Base-by-base conservation (phyloP, 305 asterid species). In the Plantago rigida region DNA sequence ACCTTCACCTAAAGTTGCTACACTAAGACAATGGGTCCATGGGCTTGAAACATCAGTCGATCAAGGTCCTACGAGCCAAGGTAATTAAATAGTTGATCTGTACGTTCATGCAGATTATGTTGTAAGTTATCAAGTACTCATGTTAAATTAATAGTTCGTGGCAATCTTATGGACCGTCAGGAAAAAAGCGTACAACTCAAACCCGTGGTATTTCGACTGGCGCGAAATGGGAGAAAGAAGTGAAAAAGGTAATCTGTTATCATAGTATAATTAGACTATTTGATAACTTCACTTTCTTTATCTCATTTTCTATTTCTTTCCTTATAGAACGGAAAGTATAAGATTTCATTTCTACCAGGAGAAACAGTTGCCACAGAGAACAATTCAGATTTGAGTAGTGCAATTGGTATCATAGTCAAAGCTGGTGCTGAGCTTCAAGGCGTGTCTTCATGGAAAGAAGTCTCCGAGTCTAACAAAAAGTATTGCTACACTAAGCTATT, bases 381-480 rank as follows among this genome's bases (percentile, higher is more conserved):
- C 31, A 51, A 51, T 22, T 14, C 7, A 17, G 36, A 51, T 17
- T 51, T 51, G 56, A 51, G 22, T 26, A 9, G 31, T 51, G 56
- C 56, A 51, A 51, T 51, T 56, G 61, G 62, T 15, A 5, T 58
- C 13, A 58, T 58, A 36, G 47, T 58, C 24, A 58, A 19, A 58
- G 10, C 14, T 9, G 4, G 42, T 58, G 62, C 39, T 48, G 66
- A 61, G 22, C 51, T 61, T 48, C 13, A 61, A 14, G 57, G 57
- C 29, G 57, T 13, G 48, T 58, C 48, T 8, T 2, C 15, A 0
- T 61, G 65, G 65, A 41, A 15, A 47, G 42, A 60, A 26, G 65
- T 60, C 47, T 47, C 56, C 28, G 65, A 60, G 5, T 14, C 13
- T 47, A 60, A 61, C 14, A 61, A 61, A 31, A 39, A 48, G 48